Evolutionary conservation across 208 protist genomes (phyloP), one percentile per base, ranked within the genome.

Genomic region (Dictyostelium gargantuum): DNA sequence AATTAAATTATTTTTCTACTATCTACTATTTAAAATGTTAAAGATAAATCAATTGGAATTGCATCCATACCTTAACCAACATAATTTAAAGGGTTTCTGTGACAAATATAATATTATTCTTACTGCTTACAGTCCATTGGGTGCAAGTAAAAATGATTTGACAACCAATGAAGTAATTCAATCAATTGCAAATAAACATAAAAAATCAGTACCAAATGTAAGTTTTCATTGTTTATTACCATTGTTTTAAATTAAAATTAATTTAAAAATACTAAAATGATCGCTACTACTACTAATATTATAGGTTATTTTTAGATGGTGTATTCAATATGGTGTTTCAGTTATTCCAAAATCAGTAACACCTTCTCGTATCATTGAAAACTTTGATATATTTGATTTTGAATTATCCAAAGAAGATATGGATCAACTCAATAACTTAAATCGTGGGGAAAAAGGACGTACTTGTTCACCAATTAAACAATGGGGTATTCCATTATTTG

Each of bases 351-450:
- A 98, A 93, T 97, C 96, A 8, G 94, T 84, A 52, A 94, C 96
- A 46, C 82, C 92, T 79, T 93, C 95, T 23, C 94, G 97, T 56
- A 98, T 98, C 73, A 75, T 76, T 23, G 80, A 98, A 79, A 99
- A 99, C 92, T 95, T 98, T 38, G 79, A 95, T 85, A 92, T 98
- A 1, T 98, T 97, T 81, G 94, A 98, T 85, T 98, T 99, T 94
- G 68, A 96, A 81, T 93, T 99, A 32, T 89, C 85, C 8, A 93
- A 95, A 19, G 68, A 79, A 19, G 68, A 91, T 29, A 89, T 74
- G 8, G 2, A 74, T 21, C 15, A 40, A 13, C 9, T 74, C 29
- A 17, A 74, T 44, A 17, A 13, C 11, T 74, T 74, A 46, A 74
- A 74, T 74, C 17, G n/a, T n/a, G n/a, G n/a, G n/a, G n/a, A 8